These are phyloP conservation scores for Ogataea parapolymorpha DNA, from an alignment of 805 yeast genomes.

Conservation along the genomic window DNA sequence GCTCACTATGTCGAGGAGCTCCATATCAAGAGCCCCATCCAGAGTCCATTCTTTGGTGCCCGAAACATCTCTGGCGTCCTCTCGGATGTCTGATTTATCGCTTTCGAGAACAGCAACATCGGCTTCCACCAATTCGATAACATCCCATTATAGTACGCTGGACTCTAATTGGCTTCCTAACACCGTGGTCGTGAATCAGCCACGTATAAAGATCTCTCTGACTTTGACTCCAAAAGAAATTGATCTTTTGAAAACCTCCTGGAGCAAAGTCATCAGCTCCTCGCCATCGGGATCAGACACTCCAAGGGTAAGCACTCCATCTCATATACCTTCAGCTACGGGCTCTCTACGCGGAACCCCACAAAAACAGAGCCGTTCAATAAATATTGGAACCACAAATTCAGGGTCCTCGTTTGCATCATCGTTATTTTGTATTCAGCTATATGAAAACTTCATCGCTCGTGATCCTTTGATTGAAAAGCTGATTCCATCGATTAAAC, in stretches of 20 bases:
- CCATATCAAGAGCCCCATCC: background rate
- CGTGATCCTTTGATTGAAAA: conserved; percentile 60
- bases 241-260: conserved; percentile 43
- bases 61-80: background rate
- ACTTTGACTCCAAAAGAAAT: conserved; percentile 37
- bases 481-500: conserved; percentile 69
- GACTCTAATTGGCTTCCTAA: conserved; percentile 35
- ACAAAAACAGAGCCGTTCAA: background rate
- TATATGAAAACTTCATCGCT: conserved; percentile 64
- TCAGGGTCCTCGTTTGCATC: conserved; percentile 40
- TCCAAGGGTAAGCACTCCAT: background rate
- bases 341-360: conserved; percentile 2
- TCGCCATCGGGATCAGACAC: conserved; percentile 4
- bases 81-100: conserved; percentile 10
- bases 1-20: background rate
- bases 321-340: background rate
- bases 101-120: conserved; percentile 20
- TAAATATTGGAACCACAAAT: conserved; percentile 3
- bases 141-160: conserved; percentile 26
- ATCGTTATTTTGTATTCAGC: conserved; percentile 70
- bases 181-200: conserved; percentile 27
- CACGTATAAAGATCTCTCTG: conserved; percentile 23
- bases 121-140: conserved; percentile 12
- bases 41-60: conserved; percentile 3
- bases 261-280: conserved; percentile 39